These are phyloP conservation scores for Amylocystis lapponica DNA, from an alignment of 768 basidiomycete genomes.

Conservation along the genomic window DNA sequence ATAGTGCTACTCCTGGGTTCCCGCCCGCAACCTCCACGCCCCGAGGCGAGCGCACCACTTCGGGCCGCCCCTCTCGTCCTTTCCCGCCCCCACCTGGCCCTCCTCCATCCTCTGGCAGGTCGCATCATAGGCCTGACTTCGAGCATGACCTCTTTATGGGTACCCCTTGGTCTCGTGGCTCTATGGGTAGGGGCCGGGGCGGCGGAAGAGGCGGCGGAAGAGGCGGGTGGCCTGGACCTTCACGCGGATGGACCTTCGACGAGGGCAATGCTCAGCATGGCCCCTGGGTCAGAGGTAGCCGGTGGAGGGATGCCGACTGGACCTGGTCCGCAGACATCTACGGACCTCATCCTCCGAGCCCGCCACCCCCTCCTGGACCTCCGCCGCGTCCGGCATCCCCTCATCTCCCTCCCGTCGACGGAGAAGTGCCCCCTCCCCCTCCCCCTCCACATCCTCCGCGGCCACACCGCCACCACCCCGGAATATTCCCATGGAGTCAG, in stretches of 20 bases:
- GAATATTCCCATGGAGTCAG: not conserved
- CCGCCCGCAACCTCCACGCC: conserved; percentile 18
- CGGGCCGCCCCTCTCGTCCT: not conserved
- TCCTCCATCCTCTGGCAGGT: not conserved
- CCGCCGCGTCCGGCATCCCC: not conserved
- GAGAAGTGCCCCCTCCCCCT: not conserved
- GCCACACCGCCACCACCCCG: not conserved
- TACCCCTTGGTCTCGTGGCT: not conserved
- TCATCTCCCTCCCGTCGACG: not conserved
- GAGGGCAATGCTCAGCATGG: too few species aligned
- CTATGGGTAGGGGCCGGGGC: conserved; percentile 1
- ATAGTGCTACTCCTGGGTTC: not conserved
- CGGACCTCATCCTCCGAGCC: too few species aligned
- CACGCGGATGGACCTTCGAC: too few species aligned
- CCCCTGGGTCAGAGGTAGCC: too few species aligned
- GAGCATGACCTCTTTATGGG: not conserved
- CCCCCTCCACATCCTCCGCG: not conserved
- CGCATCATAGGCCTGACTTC: not conserved
- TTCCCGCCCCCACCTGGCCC: not conserved
- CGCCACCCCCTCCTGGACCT: not conserved
- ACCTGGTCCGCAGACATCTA: too few species aligned
- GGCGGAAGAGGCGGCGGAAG: conserved; percentile 10
- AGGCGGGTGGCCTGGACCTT: conserved; percentile 1
- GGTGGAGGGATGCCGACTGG: too few species aligned
- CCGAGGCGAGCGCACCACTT: conserved; percentile 2